phyloP scores from a whole-genome alignment of 306 rosid species.

The Begonia loranthoides region DNA sequence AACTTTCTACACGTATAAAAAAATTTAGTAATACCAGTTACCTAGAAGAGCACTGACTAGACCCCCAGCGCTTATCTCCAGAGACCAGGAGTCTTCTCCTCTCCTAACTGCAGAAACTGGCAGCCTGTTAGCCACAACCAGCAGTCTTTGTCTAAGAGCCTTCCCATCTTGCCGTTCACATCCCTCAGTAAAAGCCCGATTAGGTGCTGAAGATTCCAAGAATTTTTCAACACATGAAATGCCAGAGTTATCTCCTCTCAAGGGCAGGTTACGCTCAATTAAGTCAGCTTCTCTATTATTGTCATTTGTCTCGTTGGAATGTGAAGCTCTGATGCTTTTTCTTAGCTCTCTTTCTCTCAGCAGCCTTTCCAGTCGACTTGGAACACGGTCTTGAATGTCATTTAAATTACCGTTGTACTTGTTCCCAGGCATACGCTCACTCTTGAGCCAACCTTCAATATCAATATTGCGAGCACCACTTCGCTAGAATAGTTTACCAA shows the following conservation, averaged over 20 bases:
- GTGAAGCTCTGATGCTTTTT: slow-evolving; percentile 33
- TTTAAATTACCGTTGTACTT: slow-evolving; percentile 35
- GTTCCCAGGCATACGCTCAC: slow-evolving; percentile 66
- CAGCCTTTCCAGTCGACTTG: slow-evolving; percentile 55
- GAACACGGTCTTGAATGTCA: slow-evolving; percentile 11
- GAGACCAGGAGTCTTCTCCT: slow-evolving; percentile 78
- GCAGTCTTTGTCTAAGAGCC: slow-evolving; percentile 46
- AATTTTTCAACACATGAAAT: slow-evolving; percentile 20
- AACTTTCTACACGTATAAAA: background rate
- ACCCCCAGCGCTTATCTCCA: slow-evolving; percentile 91
- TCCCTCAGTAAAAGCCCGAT: slow-evolving; percentile 24
- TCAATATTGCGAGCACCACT: slow-evolving; percentile 19
- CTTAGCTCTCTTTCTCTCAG: slow-evolving; percentile 48
- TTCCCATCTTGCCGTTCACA: slow-evolving; percentile 27
- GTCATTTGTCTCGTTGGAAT: slow-evolving; percentile 37
- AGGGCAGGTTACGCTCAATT: slow-evolving; percentile 34
- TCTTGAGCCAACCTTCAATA: slow-evolving; percentile 31
- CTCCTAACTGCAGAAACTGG: slow-evolving; percentile 81
- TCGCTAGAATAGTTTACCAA: slow-evolving; percentile 15
- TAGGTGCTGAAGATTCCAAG: slow-evolving; percentile 32
- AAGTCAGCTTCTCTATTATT: slow-evolving; percentile 19
- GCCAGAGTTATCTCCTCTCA: slow-evolving; percentile 39
- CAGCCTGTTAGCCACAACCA: slow-evolving; percentile 87
- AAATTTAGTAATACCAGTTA: slow-evolving; percentile 19
- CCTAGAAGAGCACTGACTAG: slow-evolving; percentile 77